Evolutionary conservation across 2,329 filamentous ascomycete genomes (phyloP).

Genomic region (Beauveria sp.): DNA sequence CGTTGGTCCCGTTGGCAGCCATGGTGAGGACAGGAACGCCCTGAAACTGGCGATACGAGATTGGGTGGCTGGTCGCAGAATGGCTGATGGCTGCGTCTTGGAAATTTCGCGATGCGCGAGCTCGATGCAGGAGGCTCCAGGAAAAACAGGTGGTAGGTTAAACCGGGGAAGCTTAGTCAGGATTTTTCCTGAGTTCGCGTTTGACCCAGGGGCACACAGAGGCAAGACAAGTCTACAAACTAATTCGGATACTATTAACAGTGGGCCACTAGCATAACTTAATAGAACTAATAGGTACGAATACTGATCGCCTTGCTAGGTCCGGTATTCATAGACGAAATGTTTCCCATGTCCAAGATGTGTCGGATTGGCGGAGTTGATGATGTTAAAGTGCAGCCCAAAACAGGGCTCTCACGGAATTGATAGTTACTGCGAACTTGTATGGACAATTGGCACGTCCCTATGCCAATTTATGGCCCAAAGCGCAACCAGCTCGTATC

Average conservation of each 20-base stretch:
- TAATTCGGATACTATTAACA: background rate
- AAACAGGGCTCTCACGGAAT: too few species aligned
- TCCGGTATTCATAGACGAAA: background rate
- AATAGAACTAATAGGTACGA: background rate
- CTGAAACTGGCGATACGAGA: background rate
- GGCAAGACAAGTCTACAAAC: background rate
- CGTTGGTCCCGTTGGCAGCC: conserved; percentile 39
- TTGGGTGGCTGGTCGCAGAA: background rate
- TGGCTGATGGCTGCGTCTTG: background rate
- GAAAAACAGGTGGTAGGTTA: conserved; percentile 1
- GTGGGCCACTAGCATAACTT: background rate
- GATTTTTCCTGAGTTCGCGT: background rate
- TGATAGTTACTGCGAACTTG: too few species aligned
- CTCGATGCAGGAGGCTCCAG: background rate
- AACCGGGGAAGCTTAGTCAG: conserved; percentile 2
- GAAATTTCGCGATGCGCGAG: conserved; percentile 9
- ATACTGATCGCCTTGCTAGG: background rate
- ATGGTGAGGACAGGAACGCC: conserved; percentile 20
- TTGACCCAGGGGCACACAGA: background rate
- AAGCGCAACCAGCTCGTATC: background rate
- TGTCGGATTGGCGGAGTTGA: background rate
- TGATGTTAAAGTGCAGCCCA: too few species aligned
- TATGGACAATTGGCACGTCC: background rate
- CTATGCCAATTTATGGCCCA: background rate
- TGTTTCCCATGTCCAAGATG: background rate